Base-by-base conservation (phyloP, 2,329 filamentous ascomycete genomes). In the Aspergillus luchuensis region DNA sequence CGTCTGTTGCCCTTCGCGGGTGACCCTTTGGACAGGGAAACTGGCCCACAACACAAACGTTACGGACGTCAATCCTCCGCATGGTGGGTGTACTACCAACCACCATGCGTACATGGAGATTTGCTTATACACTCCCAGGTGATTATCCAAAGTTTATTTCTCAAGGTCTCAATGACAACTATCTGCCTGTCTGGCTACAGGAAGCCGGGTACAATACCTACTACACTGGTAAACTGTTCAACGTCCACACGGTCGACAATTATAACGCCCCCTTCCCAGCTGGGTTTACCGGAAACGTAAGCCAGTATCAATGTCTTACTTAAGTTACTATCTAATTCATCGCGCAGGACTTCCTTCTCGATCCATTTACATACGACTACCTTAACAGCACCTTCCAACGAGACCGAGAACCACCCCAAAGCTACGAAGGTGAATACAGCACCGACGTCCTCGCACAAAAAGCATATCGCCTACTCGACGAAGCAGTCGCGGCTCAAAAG, bases 11-110 rank as follows among this genome's bases (percentile, higher is more conserved):
- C 88, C 88, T 0, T 85, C 86, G 0, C 79, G 88, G 5, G 87
- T 86, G 1, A 84, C 82, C 3, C 74, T 90, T 0, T 85, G 82
- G 81, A 89, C 87, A 0, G 88, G 88, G 0, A 85, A 84, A 66
- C 81, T 84, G 11, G 84, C 87, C 0, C 88, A 91, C 67, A 90
- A 89, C 67, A 89, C 86, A 0, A 90, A 90, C 62, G 85, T 90
- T 1, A 90, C 88, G 0, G 72, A 76, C 33, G 72, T 77, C 1
- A 55, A 36, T n/a, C 67, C 67, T 1, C 74, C 73, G 11, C 74
- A 72, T 45, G 73, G 61, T 63, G 39, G 4, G 53, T 36, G 11
- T 6, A 33, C 33, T 5, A 17, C 7, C 6, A 4, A 30, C 57
- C 10, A 8, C 3, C 52, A 28, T 5, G 45, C 5, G 8, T 30